Percentiles rank a stretch among this genome's conserved stretches.
phyloP scores from a whole-genome alignment of 495 filamentous ascomycete species.

The Sphaerosporella brunnea region DNA sequence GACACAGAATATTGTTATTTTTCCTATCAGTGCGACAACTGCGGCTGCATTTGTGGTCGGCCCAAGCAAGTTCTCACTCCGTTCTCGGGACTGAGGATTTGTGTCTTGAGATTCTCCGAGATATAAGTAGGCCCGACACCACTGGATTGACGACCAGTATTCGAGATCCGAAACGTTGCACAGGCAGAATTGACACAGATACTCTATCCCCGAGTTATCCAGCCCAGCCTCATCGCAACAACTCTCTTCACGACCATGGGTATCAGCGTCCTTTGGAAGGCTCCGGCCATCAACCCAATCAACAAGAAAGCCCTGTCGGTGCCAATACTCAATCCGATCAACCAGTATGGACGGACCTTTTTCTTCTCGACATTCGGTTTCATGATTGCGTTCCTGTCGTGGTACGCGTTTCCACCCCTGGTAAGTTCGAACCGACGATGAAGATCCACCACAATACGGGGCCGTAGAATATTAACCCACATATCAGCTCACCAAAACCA shows the following conservation, averaged over 20 bases:
- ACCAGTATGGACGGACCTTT: slow-evolving; percentile 75
- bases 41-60: too few species aligned
- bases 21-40: too few species aligned
- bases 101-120: neutral
- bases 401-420: slow-evolving; percentile 72
- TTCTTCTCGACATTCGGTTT: slow-evolving; percentile 93
- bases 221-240: too few species aligned
- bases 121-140: neutral
- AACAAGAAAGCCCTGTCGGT: slow-evolving; percentile 67
- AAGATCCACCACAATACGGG: neutral
- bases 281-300: slow-evolving; percentile 51
- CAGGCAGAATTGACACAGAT: too few species aligned
- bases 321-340: slow-evolving; percentile 61
- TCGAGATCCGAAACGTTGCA: neutral
- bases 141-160: too few species aligned
- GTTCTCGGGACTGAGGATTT: too few species aligned
- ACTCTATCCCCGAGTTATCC: too few species aligned
- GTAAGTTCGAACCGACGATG: slow-evolving; percentile 31
- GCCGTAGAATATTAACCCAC: neutral
- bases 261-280: slow-evolving; percentile 38
- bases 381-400: slow-evolving; percentile 89
- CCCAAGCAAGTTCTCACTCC: too few species aligned
- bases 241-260: slow-evolving; percentile 31
- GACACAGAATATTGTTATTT: too few species aligned
- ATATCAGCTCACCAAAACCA: slow-evolving; percentile 49